These are phyloP conservation scores for Brassica balearica DNA, from an alignment of 441 rosid genomes.

Conservation along the genomic window DNA sequence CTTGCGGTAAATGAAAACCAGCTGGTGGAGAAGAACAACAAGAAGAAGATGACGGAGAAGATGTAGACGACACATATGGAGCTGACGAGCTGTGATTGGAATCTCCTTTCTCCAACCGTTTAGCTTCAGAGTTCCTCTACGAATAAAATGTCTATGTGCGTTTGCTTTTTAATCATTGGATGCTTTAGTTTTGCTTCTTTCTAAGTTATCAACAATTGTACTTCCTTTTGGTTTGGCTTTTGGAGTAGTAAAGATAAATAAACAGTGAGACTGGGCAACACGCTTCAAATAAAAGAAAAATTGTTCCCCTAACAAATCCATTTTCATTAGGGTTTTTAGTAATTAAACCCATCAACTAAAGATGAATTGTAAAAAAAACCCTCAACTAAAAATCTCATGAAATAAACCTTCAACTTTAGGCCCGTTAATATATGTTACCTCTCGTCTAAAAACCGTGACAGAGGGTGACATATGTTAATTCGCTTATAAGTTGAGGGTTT, in stretches of 20 bases:
- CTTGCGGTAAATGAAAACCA: slow-evolving; percentile 73
- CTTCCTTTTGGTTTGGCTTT: neutral
- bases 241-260: slow-evolving; percentile 1
- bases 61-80: slow-evolving; percentile 32
- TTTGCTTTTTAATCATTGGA: neutral
- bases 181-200: slow-evolving; percentile 21
- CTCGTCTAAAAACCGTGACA: no score
- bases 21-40: slow-evolving; percentile 41
- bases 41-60: slow-evolving; percentile 8
- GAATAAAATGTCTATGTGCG: neutral
- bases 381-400: no score
- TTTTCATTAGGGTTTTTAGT: no score
- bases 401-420: no score
- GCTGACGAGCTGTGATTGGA: slow-evolving; percentile 57
- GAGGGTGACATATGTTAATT: no score
- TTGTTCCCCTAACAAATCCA: neutral
- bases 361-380: no score
- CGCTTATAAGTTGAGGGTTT: no score
- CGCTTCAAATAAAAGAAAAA: neutral
- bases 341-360: no score
- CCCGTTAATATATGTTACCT: no score
- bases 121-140: slow-evolving; percentile 13
- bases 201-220: neutral
- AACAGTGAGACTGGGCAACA: neutral
- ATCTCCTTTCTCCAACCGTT: neutral